Conservation (phyloP, 495 filamentous ascomycete genomes). For the Gamarada debralockiae region DNA sequence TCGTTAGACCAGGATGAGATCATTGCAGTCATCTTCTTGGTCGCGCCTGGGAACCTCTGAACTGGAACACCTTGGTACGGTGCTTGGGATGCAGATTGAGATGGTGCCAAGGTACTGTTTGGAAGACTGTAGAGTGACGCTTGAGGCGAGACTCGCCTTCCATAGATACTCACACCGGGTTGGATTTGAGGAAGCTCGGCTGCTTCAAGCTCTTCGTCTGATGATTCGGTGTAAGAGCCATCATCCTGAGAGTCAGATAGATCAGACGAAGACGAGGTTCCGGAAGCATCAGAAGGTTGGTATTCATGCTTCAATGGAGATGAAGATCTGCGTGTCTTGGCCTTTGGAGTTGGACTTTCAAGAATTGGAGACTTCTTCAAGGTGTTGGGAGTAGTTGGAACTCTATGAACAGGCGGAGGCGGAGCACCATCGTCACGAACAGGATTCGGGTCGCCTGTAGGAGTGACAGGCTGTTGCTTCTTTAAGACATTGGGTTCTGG, state of each 20-base stretch:
- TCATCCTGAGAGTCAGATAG: conserved; percentile 39
- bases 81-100: conserved; percentile 72
- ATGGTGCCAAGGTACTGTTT: conserved; percentile 60
- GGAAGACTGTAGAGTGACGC: conserved; percentile 41
- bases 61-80: conserved; percentile 54
- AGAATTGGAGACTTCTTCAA: conserved; percentile 46
- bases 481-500: conserved; percentile 21
- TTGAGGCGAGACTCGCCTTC: conserved; percentile 7
- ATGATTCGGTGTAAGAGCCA: conserved; percentile 34
- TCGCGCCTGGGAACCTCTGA: conserved; percentile 44
- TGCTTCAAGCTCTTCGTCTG: conserved; percentile 36
- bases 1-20: conserved; percentile 84
- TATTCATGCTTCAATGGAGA: conserved; percentile 98
- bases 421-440: conserved; percentile 19
- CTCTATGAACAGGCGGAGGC: conserved; percentile 48
- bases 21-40: conserved; percentile 63
- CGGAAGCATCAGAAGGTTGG: conserved; percentile 78
- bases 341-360: conserved; percentile 32
- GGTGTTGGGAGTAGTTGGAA: conserved; percentile 32
- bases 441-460: conserved; percentile 20
- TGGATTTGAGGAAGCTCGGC: not conserved
- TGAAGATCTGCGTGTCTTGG: conserved; percentile 68
- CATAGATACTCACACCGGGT: conserved; percentile 1
- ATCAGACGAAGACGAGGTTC: conserved; percentile 31
- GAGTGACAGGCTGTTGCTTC: conserved; percentile 23